Percentiles rank a stretch among this genome's conserved stretches.
Evolutionary conservation across 768 basidiomycete genomes (phyloP).

Genomic region (Tephrocybe sp.): DNA sequence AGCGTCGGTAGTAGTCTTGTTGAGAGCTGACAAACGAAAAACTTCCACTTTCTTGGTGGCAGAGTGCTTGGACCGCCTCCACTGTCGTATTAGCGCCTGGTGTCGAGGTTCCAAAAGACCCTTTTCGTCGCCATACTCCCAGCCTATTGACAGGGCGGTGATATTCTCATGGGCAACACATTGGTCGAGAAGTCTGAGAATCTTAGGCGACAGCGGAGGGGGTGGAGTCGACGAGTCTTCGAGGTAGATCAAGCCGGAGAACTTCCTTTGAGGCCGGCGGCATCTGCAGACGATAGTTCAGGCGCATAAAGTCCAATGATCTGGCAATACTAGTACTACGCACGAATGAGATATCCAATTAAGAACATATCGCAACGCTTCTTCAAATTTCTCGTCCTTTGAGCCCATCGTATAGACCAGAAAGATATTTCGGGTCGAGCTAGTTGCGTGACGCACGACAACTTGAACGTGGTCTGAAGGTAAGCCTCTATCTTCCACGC

Average conservation of each 20-base stretch:
- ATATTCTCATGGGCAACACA: neutral
- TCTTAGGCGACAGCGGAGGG: neutral
- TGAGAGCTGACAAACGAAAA: neutral
- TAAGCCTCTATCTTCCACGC: neutral
- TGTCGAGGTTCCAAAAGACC: neutral
- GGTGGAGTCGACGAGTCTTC: neutral
- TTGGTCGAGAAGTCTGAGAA: neutral
- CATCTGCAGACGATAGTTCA: neutral
- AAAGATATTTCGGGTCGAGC: neutral
- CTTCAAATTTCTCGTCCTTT: neutral
- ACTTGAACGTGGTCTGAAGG: neutral
- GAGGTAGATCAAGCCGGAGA: slow-evolving; percentile 8
- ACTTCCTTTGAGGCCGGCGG: neutral
- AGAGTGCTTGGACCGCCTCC: neutral
- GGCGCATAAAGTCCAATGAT: too few relatives aligned
- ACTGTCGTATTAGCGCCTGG: neutral
- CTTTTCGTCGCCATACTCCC: neutral
- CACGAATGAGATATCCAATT: neutral
- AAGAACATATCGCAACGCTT: neutral
- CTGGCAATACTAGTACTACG: too few relatives aligned
- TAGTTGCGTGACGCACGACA: neutral
- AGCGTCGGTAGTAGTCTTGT: neutral
- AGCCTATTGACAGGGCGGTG: neutral
- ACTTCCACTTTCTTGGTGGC: neutral
- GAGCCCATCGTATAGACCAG: neutral